phyloP scores from a whole-genome alignment of 202 grass and related monocot species.

The Brachypodium distachyon region DNA sequence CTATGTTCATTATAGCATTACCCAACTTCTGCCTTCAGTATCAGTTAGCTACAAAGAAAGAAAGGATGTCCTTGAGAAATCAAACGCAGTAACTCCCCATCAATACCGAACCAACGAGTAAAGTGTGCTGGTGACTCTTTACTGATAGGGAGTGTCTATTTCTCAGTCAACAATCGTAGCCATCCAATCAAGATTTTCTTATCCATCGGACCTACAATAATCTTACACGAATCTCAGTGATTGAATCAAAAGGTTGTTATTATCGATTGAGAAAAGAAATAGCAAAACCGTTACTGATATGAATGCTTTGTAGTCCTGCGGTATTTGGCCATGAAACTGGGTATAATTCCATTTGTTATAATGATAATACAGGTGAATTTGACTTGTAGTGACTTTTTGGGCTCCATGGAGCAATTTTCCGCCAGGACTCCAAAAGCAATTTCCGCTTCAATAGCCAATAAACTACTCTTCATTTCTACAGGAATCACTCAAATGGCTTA shows the following conservation, averaged over 20 bases:
- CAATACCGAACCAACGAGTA: slow-evolving; percentile 19
- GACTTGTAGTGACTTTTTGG: too few species aligned
- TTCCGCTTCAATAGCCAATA: background rate
- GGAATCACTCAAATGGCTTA: background rate
- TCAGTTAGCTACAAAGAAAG: background rate
- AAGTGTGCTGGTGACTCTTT: background rate
- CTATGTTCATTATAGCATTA: background rate
- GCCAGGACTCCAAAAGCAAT: too few species aligned
- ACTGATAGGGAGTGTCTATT: too few species aligned
- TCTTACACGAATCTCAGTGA: too few species aligned
- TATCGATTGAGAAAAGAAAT: too few species aligned
- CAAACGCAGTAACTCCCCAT: slow-evolving; percentile 6
- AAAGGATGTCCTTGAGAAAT: background rate
- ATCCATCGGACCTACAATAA: too few species aligned
- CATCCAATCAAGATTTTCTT: too few species aligned
- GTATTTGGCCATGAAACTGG: background rate
- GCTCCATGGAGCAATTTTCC: too few species aligned
- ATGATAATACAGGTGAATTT: background rate
- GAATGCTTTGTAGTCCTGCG: background rate
- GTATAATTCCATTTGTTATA: background rate
- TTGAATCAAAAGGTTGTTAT: too few species aligned
- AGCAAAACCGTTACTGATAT: background rate
- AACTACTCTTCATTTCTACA: background rate
- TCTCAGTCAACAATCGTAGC: too few species aligned
- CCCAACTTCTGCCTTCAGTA: background rate